Conservation (phyloP, 2,329 filamentous ascomycete species). For the Dactylonectria estremocensis region DNA sequence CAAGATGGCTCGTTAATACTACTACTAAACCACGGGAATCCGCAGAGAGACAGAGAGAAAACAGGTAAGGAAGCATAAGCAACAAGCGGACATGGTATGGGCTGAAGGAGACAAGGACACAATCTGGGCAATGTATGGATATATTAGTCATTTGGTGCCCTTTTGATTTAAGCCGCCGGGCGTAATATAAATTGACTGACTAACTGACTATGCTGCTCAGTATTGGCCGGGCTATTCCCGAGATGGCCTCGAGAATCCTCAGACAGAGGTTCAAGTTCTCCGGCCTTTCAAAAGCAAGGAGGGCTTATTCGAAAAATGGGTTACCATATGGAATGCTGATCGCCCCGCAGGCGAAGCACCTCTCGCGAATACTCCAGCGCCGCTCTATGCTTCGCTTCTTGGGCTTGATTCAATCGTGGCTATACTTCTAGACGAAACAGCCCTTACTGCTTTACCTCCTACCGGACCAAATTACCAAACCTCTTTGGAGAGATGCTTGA, state of each 20-base stretch:
- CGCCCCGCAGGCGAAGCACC: not conserved
- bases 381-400: constrained; percentile 12
- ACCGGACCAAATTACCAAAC: not conserved
- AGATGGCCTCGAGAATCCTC: not conserved
- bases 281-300: constrained; percentile 5
- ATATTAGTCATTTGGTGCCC: constrained; percentile 11
- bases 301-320: not conserved
- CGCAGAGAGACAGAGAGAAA: constrained; percentile 5
- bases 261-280: not conserved
- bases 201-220: not conserved
- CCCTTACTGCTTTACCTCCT: not conserved
- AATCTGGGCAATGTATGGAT: constrained; percentile 17
- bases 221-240: constrained; percentile 2
- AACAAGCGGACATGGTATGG: not conserved
- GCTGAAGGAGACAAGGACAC: constrained; percentile 13
- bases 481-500: not conserved
- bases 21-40: constrained; percentile 14
- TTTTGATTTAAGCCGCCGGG: constrained; percentile 7
- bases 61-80: not conserved
- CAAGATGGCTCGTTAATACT: constrained; percentile 12
- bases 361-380: not conserved
- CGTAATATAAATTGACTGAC: not conserved
- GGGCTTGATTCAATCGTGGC: not conserved
- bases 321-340: not conserved
- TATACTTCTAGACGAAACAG: not conserved